Base-by-base conservation (phyloP, 495 filamentous ascomycete genomes). In the Cudoniella acicularis region DNA sequence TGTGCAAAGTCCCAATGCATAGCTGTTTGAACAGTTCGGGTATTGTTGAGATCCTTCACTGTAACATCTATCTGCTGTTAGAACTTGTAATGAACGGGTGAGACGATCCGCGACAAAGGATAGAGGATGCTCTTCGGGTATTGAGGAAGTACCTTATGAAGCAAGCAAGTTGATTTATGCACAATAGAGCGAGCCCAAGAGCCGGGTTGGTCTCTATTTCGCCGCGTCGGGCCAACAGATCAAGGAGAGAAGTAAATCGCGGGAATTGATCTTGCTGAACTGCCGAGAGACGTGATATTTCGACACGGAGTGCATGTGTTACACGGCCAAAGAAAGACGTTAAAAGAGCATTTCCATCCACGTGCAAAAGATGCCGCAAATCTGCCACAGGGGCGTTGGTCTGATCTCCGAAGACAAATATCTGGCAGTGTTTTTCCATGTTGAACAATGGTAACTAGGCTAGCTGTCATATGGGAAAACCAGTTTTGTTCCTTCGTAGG, bases 351-450 rank as follows among this genome's bases (percentile, higher is more conserved):
- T 86, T 83, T 61, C 82, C 77, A 87, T 85, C 62, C 83, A 81
- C 64, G 84, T 86, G 56, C 78, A 78, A 60, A 83, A 79, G 62
- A 65, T 70, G 59, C 65, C 85, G 64, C 68, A 88, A 61, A 74
- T 78, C 77, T 75, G 79, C 62, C 90, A 86, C 83, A 55, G 87
- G 86, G 65, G 88, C 85, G 64, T 83, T 78, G 21, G 87, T 90
- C 77, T 91, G 88, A 71, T 94, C 89, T 74, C 89, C 90, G 69
- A 92, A 91, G 67, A 89, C 71, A 54, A 67, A 57, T 18, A 67
- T 23, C 47, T 64, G 57, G n/a, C n/a, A n/a, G n/a, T n/a, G n/a
- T n/a, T n/a, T n/a, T n/a, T n/a, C n/a, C n/a, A n/a, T n/a, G n/a
- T n/a, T n/a, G n/a, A n/a, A n/a, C n/a, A n/a, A n/a, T n/a, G n/a